Conservation (phyloP, 495 filamentous ascomycete genomes). For the Penicillium salamii region DNA sequence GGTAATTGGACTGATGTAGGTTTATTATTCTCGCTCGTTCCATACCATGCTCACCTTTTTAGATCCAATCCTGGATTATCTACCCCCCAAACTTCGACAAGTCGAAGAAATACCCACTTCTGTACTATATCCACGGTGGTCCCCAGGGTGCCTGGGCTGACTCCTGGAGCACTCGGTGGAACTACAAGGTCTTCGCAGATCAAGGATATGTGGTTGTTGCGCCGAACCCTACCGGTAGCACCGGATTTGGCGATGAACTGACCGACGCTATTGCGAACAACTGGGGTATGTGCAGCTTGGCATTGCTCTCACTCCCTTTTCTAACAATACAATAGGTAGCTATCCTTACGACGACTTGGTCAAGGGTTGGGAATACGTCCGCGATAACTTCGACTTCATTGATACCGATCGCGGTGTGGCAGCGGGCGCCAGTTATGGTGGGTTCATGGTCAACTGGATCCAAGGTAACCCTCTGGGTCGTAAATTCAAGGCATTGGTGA, state of each 20-base stretch:
- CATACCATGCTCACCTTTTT: background rate
- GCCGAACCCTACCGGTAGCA: slow-evolving; percentile 52
- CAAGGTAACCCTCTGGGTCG: slow-evolving; percentile 52
- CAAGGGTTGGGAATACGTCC: slow-evolving; percentile 48
- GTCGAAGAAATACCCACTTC: slow-evolving; percentile 48
- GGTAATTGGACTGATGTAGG: slow-evolving; percentile 37
- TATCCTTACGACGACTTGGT: slow-evolving; percentile 55
- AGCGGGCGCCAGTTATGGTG: slow-evolving; percentile 50
- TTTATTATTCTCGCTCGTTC: background rate
- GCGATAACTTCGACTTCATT: slow-evolving; percentile 44
- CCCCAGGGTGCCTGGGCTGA: slow-evolving; percentile 50
- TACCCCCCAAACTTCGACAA: slow-evolving; percentile 44
- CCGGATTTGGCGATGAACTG: slow-evolving; percentile 48
- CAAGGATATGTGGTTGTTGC: slow-evolving; percentile 56
- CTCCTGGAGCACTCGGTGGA: slow-evolving; percentile 52
- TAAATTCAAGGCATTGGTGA: slow-evolving; percentile 52
- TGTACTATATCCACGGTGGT: slow-evolving; percentile 52
- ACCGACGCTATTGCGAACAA: slow-evolving; percentile 45
- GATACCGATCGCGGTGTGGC: slow-evolving; percentile 50
- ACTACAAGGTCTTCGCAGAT: slow-evolving; percentile 52
- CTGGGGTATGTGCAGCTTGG: slow-evolving; percentile 37
- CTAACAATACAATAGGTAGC: slow-evolving; percentile 25
- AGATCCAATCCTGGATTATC: slow-evolving; percentile 51
- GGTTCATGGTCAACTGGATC: slow-evolving; percentile 59
- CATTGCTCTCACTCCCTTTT: background rate